Evolutionary conservation across 192 early-diverging fungal species (phyloP), one percentile per base, ranked within the genome.

Genomic region (Backusella mclennaniae): DNA sequence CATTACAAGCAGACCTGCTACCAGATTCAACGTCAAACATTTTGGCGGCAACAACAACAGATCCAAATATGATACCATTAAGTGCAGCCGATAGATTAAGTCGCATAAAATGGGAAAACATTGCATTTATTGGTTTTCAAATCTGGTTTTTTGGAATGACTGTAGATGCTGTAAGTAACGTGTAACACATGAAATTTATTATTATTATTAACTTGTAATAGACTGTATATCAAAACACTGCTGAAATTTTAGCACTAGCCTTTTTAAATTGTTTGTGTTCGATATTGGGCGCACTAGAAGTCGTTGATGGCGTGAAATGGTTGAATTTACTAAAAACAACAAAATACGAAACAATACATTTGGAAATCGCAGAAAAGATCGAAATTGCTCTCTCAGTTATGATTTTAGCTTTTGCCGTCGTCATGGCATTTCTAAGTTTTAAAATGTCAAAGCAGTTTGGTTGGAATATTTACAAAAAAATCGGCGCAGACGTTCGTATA

Each of bases 391-490:
- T 84, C 9, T 67, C 79, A 5, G 73, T 78, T 7, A 17, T 77
- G 11, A 73, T 84, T n/a, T 23, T 78, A 11, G 1, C 77, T 6
- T 80, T 80, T 70, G 82, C 82, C 17, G 17, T 67, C n/a, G 46
- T 44, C 3, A 73, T 78, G 52, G 73, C 35, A 19, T 77, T 74
- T 42, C 52, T 80, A 6, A 77, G 73, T 63, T 80, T 73, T 35
- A 36, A 80, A 67, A 71, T 84, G 73, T 75, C 74, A 26, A 67
- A 71, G n/a, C 78, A 80, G n/a, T 77, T 84, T 76, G 82, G 82
- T 19, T 91, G 90, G 89, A 90, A 86, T 71, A 87, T 89, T 66
- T 90, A 88, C 82, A 90, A 90, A 71, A 89, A 89, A 81, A 89
- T 92, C 77, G 89, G 90, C 17, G 89, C 90, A n/a, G 85, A 89